Evolutionary conservation across 345 rosid species (phyloP), one percentile per base, ranked within the genome.

Genomic region (Salix koriyanagi): DNA sequence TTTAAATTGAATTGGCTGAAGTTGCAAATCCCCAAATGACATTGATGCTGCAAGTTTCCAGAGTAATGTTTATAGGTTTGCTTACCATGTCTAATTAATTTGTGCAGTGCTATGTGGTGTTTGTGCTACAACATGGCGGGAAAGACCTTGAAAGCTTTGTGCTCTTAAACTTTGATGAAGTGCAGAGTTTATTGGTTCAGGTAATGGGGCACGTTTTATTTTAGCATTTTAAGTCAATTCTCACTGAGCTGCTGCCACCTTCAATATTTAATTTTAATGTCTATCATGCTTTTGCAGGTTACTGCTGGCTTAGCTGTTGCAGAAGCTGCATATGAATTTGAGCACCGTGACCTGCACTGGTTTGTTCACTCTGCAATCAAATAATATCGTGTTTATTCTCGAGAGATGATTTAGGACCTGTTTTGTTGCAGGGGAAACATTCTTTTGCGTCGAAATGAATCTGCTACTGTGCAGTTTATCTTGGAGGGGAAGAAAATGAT

Each of bases 331-430:
- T 96, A 86, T 80, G 98, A 92, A 84, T 96, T 96, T 16, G 99
- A 96, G 83, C 97, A 93, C 74, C 90, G 98, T 9, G 97, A 93
- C 79, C 83, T 96, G 76, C 98, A 96, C 82, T 96, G 97, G 99
- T 96, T 13, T 80, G 74, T 41, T 75, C 34, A 25, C 34, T 50
- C 65, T 41, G 65, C 54, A n/a, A 34, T 21, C 15, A 3, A 80
- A 21, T 74, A 62, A 39, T 75, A 23, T 52, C 64, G 4, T 52
- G 9, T 58, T 2, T 70, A 75, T 44, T 69, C 21, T 32, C 30
- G 74, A 61, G 39, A 60, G 26, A 66, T 84, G 32, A 67, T 32
- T 41, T 32, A 19, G 48, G 44, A 52, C 9, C 36, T 5, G 72
- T 76, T 67, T 32, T 58, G 78, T 72, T 71, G 32, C 84, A 96